Evolutionary conservation across 2,329 filamentous ascomycete genomes (phyloP).

Genomic region (Venturia aucupariae): DNA sequence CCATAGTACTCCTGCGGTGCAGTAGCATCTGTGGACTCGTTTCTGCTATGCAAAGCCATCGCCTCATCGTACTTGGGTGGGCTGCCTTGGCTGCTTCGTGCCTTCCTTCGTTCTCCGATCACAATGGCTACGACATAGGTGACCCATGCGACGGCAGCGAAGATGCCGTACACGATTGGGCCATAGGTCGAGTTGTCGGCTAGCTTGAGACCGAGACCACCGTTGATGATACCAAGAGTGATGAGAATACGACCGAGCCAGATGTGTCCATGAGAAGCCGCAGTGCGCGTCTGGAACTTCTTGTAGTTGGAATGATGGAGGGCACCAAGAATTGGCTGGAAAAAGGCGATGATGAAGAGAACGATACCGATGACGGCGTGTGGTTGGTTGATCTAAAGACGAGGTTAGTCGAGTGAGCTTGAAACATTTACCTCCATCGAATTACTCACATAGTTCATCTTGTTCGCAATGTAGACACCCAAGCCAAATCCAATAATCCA

Average conservation of each 20-base stretch:
- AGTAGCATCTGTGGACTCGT: neutral
- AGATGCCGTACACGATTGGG: conserved; percentile 42
- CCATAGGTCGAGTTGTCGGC: conserved; percentile 31
- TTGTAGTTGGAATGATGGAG: conserved; percentile 45
- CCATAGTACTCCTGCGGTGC: conserved; percentile 12
- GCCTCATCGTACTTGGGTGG: conserved; percentile 16
- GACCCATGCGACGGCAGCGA: conserved; percentile 40
- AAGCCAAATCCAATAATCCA: conserved; percentile 42
- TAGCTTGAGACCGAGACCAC: conserved; percentile 44
- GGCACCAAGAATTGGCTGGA: conserved; percentile 44
- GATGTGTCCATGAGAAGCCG: conserved; percentile 42
- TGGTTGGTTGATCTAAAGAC: conserved; percentile 27
- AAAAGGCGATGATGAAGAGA: conserved; percentile 41
- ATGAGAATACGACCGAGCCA: conserved; percentile 46
- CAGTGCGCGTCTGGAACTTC: conserved; percentile 35
- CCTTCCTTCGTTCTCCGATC: conserved; percentile 15
- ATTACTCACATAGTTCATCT: conserved; percentile 21
- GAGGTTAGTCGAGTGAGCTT: neutral
- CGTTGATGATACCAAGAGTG: conserved; percentile 46
- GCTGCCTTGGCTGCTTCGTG: neutral
- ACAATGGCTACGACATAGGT: conserved; percentile 14
- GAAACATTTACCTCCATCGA: neutral
- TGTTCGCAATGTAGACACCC: conserved; percentile 40
- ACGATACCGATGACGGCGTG: conserved; percentile 48
- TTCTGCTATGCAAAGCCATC: neutral